Conservation (phyloP, 1,139 yeast species). For the Taphrina pruni region DNA sequence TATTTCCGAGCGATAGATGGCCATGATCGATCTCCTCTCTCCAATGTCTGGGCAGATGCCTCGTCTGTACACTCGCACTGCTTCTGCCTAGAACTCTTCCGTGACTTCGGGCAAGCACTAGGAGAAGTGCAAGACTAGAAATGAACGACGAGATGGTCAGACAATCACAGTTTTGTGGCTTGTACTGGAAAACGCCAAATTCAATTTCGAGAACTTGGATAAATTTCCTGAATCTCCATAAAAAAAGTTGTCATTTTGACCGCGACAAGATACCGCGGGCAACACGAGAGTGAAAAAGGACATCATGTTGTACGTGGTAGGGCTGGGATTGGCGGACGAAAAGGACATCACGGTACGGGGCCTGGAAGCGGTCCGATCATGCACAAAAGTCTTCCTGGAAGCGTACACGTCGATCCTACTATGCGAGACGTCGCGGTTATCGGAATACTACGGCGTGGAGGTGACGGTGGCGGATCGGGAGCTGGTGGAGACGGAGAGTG, state of each 20-base stretch:
- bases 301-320: constrained; percentile 83
- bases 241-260: not conserved
- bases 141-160: not conserved
- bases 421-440: constrained; percentile 76
- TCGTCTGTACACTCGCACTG: too few relatives aligned
- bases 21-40: not conserved
- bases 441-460: constrained; percentile 81
- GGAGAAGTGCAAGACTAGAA: too few relatives aligned
- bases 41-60: too few relatives aligned
- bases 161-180: not conserved
- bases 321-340: constrained; percentile 87
- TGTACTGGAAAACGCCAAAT: constrained; percentile 8
- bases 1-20: constrained; percentile 48
- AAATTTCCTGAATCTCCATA: not conserved
- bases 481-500: constrained; percentile 87
- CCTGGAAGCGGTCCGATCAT: constrained; percentile 76
- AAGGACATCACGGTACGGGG: constrained; percentile 95
- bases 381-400: constrained; percentile 88
- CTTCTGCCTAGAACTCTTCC: too few relatives aligned
- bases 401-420: constrained; percentile 93
- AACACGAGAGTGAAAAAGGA: constrained; percentile 2
- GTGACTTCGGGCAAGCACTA: not conserved
- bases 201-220: not conserved
- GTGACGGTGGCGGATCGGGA: constrained; percentile 92
- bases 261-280: too few relatives aligned